Conservation (phyloP, 495 filamentous ascomycete species). For the Xylona heveae region DNA sequence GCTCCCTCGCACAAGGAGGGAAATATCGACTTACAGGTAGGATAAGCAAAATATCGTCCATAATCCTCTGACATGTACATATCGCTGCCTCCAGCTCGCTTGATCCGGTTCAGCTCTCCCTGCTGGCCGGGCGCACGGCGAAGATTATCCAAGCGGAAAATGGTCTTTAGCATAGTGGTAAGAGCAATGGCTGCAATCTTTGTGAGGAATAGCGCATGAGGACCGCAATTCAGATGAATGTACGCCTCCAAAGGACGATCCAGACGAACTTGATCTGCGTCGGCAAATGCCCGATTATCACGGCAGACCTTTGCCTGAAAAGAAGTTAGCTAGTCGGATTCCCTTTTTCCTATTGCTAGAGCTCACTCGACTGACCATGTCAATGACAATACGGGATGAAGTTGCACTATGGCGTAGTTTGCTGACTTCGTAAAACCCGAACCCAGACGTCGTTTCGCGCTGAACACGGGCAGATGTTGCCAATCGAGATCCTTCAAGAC, state of each 20-base stretch:
- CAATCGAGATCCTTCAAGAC: neutral
- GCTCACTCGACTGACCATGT: no score
- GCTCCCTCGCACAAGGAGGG: neutral
- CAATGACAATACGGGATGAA: neutral
- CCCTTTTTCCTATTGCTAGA: no score
- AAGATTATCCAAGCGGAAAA: constrained; percentile 32
- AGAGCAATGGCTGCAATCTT: constrained; percentile 40
- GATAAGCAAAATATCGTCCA: constrained; percentile 51
- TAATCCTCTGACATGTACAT: constrained; percentile 58
- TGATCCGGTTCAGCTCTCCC: constrained; percentile 54
- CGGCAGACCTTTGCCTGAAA: constrained; percentile 26
- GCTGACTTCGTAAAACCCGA: no score
- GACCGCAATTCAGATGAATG: constrained; percentile 40
- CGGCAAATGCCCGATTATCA: constrained; percentile 44
- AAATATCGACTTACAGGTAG: constrained; percentile 30
- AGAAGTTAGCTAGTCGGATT: constrained; percentile 1
- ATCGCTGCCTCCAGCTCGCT: constrained; percentile 33
- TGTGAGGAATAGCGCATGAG: constrained; percentile 38
- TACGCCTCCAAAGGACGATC: constrained; percentile 47
- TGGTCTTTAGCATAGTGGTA: constrained; percentile 33
- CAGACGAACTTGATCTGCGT: constrained; percentile 40
- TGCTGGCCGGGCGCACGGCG: constrained; percentile 44
- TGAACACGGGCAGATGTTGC: neutral
- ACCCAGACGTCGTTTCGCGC: no score
- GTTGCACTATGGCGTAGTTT: no score